These are phyloP conservation scores for Tulasnella sp. DNA, from an alignment of 768 basidiomycete species.

Conservation along the genomic window DNA sequence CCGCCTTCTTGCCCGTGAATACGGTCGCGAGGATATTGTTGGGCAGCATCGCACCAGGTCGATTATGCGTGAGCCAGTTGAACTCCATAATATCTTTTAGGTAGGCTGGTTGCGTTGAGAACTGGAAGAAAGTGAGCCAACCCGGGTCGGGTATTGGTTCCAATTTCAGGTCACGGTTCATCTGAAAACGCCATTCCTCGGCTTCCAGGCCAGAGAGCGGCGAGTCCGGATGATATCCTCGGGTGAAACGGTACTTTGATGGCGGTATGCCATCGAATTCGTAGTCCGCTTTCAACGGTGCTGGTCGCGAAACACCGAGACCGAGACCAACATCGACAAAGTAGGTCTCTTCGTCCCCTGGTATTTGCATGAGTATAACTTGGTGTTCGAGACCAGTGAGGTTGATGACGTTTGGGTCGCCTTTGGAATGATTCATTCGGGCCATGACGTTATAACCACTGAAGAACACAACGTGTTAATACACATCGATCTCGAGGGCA, in stretches of 20 bases:
- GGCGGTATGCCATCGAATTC: not conserved
- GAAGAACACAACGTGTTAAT: not conserved
- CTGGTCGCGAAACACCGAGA: not conserved
- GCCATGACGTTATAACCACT: not conserved
- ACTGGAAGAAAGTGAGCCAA: conserved; percentile 2
- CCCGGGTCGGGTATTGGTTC: not conserved
- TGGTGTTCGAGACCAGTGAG: too few species aligned
- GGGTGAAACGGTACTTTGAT: not conserved
- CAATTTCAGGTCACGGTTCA: not conserved
- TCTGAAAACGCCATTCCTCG: conserved; percentile 7
- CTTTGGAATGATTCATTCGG: not conserved
- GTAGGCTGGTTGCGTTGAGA: not conserved
- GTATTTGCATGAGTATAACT: too few species aligned
- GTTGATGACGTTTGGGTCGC: not conserved
- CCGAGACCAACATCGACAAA: conserved; percentile 4
- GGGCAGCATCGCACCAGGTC: not conserved
- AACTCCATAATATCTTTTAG: not conserved
- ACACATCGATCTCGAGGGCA: too few species aligned
- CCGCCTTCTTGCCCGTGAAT: not conserved
- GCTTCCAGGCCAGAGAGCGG: not conserved
- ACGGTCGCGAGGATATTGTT: not conserved
- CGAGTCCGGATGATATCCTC: not conserved
- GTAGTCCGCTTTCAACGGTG: not conserved
- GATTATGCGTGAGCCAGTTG: not conserved
- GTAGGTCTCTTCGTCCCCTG: not conserved